Conservation (phyloP, 1,284 basidiomycete genomes). For the Tilletiopsis washingtonensis region DNA sequence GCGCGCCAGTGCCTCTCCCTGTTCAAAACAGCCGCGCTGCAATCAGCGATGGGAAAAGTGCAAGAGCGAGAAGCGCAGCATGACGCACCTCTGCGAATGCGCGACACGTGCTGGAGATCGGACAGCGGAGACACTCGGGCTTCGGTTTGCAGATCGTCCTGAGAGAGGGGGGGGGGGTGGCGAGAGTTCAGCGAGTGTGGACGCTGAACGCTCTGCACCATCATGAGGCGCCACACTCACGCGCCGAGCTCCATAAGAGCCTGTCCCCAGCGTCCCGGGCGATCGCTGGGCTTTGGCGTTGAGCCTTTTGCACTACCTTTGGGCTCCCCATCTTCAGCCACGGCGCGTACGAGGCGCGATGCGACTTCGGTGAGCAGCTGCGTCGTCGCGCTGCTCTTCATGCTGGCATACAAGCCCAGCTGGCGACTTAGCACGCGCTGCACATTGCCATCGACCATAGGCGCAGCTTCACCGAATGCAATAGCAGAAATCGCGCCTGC, state of each 20-base stretch:
- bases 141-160: conserved; percentile 32
- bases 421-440: conserved; percentile 38
- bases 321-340: background rate
- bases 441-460: conserved; percentile 43
- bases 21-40: too few species aligned
- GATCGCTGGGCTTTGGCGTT: conserved; percentile 9
- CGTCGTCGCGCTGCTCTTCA: conserved; percentile 29
- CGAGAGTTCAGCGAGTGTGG: too few species aligned
- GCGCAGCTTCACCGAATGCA: conserved; percentile 36
- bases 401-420: conserved; percentile 29
- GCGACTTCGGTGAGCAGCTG: too few species aligned
- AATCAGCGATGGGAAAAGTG: too few species aligned
- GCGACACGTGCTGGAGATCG: conserved; percentile 24
- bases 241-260: conserved; percentile 45
- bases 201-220: too few species aligned
- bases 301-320: background rate
- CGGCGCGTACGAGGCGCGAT: conserved; percentile 23
- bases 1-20: too few species aligned
- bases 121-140: conserved; percentile 30
- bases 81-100: conserved; percentile 13
- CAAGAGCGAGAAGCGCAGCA: too few species aligned
- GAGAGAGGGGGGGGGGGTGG: too few species aligned
- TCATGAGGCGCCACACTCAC: conserved; percentile 4
- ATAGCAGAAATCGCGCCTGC: conserved; percentile 49
- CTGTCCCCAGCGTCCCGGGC: conserved; percentile 42